phyloP scores from a whole-genome alignment of 78 protist genomes.

The Bodo saltans region DNA sequence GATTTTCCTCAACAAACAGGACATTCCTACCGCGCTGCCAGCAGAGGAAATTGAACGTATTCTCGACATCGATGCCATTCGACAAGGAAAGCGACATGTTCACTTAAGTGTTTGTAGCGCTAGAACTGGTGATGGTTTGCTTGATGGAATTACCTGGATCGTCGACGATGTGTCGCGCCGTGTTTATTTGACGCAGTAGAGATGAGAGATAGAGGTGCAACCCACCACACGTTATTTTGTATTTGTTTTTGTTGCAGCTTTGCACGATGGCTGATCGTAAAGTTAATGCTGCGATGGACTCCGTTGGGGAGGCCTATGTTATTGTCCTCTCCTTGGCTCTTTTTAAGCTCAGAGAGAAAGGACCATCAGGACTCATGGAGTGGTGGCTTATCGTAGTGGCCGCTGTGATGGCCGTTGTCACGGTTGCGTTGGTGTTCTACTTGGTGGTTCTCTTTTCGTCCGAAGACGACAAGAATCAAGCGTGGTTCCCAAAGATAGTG shows the following conservation, averaged over 20 bases:
- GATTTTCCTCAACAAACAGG: constrained; percentile 96
- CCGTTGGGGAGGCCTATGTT: no score
- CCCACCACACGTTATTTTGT: no score
- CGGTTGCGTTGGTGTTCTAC: background rate
- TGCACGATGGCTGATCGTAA: no score
- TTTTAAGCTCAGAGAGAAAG: no score
- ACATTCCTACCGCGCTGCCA: constrained; percentile 75
- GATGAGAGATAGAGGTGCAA: no score
- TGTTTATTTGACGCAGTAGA: constrained; percentile 75
- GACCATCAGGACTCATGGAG: no score
- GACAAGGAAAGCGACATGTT: constrained; percentile 65
- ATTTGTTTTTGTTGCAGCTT: no score
- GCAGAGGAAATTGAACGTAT: constrained; percentile 60
- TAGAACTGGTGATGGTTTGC: constrained; percentile 82
- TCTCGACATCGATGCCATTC: constrained; percentile 46
- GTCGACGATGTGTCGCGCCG: constrained; percentile 88
- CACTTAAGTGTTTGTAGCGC: constrained; percentile 80
- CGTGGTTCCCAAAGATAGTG: constrained; percentile 38
- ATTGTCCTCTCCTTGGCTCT: no score
- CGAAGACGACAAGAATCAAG: constrained; percentile 45
- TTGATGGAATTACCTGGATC: constrained; percentile 91
- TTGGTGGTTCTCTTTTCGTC: background rate
- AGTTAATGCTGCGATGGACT: no score
- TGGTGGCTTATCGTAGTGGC: constrained; percentile 26
- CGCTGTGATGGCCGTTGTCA: background rate